Evolutionary conservation across 108 stramenopile species (phyloP).

Genomic region (Hondaea fermentalgiana): DNA sequence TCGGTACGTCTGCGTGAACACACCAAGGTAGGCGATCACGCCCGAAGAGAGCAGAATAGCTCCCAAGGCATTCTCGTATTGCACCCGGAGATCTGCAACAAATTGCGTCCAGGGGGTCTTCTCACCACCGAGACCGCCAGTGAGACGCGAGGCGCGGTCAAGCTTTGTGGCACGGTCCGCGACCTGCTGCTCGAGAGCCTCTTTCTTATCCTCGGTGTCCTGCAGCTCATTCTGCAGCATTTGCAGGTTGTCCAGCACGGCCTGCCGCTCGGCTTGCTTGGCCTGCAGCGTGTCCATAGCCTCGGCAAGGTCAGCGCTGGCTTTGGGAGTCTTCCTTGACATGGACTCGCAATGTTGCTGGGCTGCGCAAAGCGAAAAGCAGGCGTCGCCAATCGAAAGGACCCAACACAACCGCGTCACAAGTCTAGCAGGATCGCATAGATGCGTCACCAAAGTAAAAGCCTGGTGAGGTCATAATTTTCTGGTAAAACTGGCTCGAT

Average conservation of each 20-base stretch:
- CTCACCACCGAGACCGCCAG: conserved; percentile 52
- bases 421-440: no score
- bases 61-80: conserved; percentile 33
- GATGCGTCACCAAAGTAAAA: no score
- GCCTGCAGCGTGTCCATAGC: conserved; percentile 34
- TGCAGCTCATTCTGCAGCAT: conserved; percentile 38
- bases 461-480: no score
- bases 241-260: conserved; percentile 49
- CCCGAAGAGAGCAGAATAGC: conserved; percentile 54
- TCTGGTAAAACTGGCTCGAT: no score
- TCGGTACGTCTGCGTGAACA: conserved; percentile 47
- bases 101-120: conserved; percentile 43
- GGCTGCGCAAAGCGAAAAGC: no score
- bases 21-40: conserved; percentile 58
- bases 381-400: no score
- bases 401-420: no score
- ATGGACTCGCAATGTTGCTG: no score
- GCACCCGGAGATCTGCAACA: conserved; percentile 21
- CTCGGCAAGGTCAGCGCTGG: conserved; percentile 34
- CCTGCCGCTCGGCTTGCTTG: conserved; percentile 43
- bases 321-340: not conserved
- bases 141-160: conserved; percentile 47
- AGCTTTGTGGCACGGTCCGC: conserved; percentile 52
- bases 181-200: not conserved
- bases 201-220: conserved; percentile 15